Evolutionary conservation across 2,329 filamentous ascomycete genomes (phyloP).

Genomic region (Venturia carpophila): DNA sequence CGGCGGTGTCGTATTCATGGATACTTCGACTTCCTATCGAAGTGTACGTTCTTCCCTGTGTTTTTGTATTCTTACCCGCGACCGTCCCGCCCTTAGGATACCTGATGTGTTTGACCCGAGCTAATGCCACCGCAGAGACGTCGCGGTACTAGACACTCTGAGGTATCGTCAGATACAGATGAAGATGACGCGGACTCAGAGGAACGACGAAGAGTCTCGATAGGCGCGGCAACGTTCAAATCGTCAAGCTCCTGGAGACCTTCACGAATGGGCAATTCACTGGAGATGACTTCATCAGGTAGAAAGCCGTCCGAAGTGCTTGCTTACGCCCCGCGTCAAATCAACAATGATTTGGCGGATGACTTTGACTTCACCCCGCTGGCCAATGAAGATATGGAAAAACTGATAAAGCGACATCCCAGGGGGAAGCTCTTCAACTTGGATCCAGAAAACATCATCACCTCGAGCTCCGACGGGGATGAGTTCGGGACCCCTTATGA

Average conservation of each 20-base stretch:
- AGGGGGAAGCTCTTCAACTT: conserved; percentile 31
- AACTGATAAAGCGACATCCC: conserved; percentile 27
- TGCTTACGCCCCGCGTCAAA: background rate
- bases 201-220: background rate
- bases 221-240: background rate
- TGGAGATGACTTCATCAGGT: background rate
- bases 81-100: too few relatives aligned
- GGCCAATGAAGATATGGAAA: conserved; percentile 21
- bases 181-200: background rate
- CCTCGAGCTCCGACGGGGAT: conserved; percentile 25
- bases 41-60: background rate
- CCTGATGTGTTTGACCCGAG: background rate
- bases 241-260: conserved; percentile 14
- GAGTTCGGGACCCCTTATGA: conserved; percentile 17
- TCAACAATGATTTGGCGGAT: background rate
- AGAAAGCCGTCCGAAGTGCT: conserved; percentile 7
- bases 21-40: conserved; percentile 24
- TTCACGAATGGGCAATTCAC: conserved; percentile 12
- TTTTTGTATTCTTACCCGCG: background rate
- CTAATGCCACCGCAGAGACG: background rate
- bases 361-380: conserved; percentile 23
- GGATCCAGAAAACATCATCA: conserved; percentile 25
- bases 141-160: background rate
- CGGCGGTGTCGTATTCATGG: conserved; percentile 40
- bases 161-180: background rate